Evolutionary conservation across 176 grass and related monocot species (phyloP).

Genomic region (Melocanna baccifera): DNA sequence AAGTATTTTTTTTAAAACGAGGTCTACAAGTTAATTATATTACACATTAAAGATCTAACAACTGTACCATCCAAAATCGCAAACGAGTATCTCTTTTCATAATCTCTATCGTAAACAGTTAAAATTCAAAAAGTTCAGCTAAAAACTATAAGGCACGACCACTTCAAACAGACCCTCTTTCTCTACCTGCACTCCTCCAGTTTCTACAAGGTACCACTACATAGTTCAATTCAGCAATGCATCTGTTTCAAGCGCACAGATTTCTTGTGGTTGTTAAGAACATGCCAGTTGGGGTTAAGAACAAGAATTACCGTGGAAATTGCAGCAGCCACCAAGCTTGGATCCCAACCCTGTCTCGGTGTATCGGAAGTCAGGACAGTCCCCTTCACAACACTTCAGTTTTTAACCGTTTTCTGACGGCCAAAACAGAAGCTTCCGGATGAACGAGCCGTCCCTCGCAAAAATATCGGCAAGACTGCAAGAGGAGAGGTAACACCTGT

Average conservation of each 20-base stretch:
- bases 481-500: background rate
- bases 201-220: background rate
- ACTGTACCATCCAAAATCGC: too few relatives aligned
- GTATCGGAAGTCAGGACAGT: background rate
- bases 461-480: background rate
- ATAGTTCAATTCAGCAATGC: background rate
- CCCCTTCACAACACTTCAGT: background rate
- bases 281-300: background rate
- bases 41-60: too few relatives aligned
- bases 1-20: too few relatives aligned
- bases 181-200: background rate
- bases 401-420: background rate
- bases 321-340: background rate
- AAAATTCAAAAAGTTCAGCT: too few relatives aligned
- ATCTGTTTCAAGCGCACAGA: background rate
- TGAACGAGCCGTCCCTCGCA: background rate
- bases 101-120: too few relatives aligned
- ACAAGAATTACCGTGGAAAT: background rate
- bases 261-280: background rate
- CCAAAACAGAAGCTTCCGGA: background rate
- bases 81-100: too few relatives aligned
- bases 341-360: background rate
- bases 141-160: too few relatives aligned
- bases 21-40: too few relatives aligned
- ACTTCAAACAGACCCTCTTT: too few relatives aligned